These are phyloP conservation scores for Arxiozyma heterogenica DNA, from an alignment of 1,139 yeast species.

Conservation along the genomic window DNA sequence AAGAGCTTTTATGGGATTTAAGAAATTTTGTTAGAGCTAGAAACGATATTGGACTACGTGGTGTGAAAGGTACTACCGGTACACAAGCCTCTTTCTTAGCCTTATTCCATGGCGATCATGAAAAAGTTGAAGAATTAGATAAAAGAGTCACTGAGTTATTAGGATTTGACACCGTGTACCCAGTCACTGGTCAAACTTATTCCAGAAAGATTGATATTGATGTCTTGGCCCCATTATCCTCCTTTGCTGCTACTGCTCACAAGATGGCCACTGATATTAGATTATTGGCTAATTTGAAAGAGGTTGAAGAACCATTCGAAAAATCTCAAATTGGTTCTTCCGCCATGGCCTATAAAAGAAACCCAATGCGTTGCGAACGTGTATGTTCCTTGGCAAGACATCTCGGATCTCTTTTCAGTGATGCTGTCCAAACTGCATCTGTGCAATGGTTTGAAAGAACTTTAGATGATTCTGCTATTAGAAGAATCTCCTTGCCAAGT, in stretches of 20 bases:
- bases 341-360: conserved; percentile 99
- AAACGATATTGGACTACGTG: conserved; percentile 92
- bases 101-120: conserved; percentile 93
- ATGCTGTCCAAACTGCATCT: conserved; percentile 92
- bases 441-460: conserved; percentile 99
- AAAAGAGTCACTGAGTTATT: conserved; percentile 84
- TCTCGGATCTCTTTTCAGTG: conserved; percentile 81
- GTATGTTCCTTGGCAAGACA: conserved; percentile 96
- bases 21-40: conserved; percentile 94
- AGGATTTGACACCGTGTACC: conserved; percentile 92
- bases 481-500: conserved; percentile 93
- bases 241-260: conserved; percentile 94
- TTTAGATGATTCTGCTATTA: conserved; percentile 93
- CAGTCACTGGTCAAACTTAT: conserved; percentile 97
- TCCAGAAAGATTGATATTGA: conserved; percentile 97
- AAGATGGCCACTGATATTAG: conserved; percentile 97
- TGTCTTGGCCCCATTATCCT: conserved; percentile 82
- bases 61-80: conserved; percentile 99
- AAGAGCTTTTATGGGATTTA: conserved; percentile 95
- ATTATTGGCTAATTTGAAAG: conserved; percentile 91
- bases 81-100: conserved; percentile 95
- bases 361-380: conserved; percentile 99
- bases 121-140: conserved; percentile 87
- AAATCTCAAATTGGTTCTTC: conserved; percentile 95
- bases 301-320: conserved; percentile 97